A percentile compares a stretch with the other conserved stretches of the same genome.
Evolutionary conservation across 176 grass and related monocot genomes (phyloP).

Genomic region (Paspalum vaginatum): DNA sequence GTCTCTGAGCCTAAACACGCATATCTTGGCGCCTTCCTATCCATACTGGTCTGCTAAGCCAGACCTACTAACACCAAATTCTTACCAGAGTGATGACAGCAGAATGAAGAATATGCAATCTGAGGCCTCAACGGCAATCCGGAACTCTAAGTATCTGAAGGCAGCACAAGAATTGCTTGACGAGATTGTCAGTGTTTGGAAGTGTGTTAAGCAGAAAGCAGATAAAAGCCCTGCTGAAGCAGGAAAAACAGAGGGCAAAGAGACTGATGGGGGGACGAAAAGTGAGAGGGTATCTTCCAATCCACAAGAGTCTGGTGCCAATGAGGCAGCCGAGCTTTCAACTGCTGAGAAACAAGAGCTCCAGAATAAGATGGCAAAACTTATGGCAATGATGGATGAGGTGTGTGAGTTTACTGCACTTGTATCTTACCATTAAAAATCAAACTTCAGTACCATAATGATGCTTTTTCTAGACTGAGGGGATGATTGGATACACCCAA

Average conservation of each 20-base stretch:
- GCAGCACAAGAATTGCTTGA: slow-evolving; percentile 93
- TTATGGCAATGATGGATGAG: slow-evolving; percentile 94
- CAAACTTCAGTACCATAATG: slow-evolving; percentile 1
- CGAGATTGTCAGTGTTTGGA: slow-evolving; percentile 84
- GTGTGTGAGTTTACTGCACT: slow-evolving; percentile 45
- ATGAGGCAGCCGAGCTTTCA: slow-evolving; percentile 65
- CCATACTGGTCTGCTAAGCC: slow-evolving; percentile 67
- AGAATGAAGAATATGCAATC: slow-evolving; percentile 75
- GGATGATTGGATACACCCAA: no score
- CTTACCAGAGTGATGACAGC: slow-evolving; percentile 67
- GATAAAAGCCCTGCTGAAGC: slow-evolving; percentile 54
- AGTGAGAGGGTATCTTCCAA: slow-evolving; percentile 58
- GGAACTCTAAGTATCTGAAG: slow-evolving; percentile 88
- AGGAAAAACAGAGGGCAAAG: slow-evolving; percentile 54
- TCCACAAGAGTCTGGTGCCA: slow-evolving; percentile 56
- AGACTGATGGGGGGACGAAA: slow-evolving; percentile 59
- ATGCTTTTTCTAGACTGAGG: slow-evolving; percentile 20
- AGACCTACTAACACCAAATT: slow-evolving; percentile 48
- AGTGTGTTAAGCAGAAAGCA: slow-evolving; percentile 71
- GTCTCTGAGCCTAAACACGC: slow-evolving; percentile 83
- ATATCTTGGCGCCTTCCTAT: slow-evolving; percentile 72
- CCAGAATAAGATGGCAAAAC: slow-evolving; percentile 90
- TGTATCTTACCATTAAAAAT: slow-evolving; percentile 24
- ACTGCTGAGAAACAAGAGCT: slow-evolving; percentile 91
- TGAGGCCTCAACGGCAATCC: slow-evolving; percentile 54